These are phyloP conservation scores for Raddia guianensis DNA, from an alignment of 176 grass and related monocot species.

Conservation along the genomic window DNA sequence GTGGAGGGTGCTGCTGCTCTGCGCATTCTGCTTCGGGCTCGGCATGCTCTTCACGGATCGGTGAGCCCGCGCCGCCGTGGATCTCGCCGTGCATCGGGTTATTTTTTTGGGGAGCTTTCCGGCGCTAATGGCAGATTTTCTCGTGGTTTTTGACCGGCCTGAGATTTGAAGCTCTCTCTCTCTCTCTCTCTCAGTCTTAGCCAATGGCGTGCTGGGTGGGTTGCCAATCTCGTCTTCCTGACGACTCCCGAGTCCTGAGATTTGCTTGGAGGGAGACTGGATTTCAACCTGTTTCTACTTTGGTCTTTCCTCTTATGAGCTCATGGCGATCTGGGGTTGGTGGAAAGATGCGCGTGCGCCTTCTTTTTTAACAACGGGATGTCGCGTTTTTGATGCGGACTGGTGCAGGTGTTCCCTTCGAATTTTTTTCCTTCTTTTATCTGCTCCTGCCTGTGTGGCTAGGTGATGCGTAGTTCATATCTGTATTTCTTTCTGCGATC, in stretches of 20 bases:
- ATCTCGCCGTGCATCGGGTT: conserved; percentile 25
- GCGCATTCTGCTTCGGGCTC: conserved; percentile 74
- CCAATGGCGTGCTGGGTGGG: conserved; percentile 1
- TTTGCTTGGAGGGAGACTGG: conserved; percentile 10
- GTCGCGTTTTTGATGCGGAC: conserved; percentile 41
- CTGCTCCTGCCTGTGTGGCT: conserved; percentile 33
- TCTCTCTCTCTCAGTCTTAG: not conserved
- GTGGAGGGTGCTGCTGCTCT: conserved; percentile 72
- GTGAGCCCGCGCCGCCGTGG: conserved; percentile 40
- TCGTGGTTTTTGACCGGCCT: not conserved
- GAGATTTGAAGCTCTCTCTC: conserved; percentile 28
- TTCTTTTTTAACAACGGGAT: conserved; percentile 22
- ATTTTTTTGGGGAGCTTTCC: not conserved
- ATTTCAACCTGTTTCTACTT: conserved; percentile 10
- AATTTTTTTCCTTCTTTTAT: not conserved
- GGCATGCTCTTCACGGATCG: conserved; percentile 87
- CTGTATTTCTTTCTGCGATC: not conserved
- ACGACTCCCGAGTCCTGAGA: not conserved
- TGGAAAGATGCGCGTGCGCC: conserved; percentile 28
- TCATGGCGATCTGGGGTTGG: conserved; percentile 50
- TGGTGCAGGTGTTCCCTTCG: not conserved
- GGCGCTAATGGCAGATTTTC: conserved; percentile 26
- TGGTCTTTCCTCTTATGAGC: conserved; percentile 4
- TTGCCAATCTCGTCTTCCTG: not conserved
- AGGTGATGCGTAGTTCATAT: conserved; percentile 9